These are phyloP conservation scores for Gentiana macrophylla DNA, from an alignment of 257 asterid species.

Conservation along the genomic window DNA sequence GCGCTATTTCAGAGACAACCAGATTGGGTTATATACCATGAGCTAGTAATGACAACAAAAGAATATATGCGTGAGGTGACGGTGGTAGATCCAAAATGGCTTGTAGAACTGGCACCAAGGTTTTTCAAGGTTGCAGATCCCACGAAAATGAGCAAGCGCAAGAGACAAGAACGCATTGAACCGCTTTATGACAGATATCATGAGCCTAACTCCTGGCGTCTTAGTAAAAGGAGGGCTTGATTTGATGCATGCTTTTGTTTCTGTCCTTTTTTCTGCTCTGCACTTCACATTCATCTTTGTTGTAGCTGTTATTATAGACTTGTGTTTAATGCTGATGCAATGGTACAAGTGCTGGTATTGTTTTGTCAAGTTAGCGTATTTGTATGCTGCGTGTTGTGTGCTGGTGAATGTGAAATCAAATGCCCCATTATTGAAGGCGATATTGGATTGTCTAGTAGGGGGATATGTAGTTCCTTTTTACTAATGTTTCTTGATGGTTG, in stretches of 20 bases:
- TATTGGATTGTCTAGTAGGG: no score
- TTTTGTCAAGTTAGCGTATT: no score
- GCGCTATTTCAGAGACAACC: constrained; percentile 91
- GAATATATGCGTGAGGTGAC: constrained; percentile 97
- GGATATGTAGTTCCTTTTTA: no score
- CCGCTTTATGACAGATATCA: constrained; percentile 90
- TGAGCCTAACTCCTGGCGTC: constrained; percentile 94
- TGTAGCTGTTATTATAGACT: neutral
- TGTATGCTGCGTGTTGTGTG: no score
- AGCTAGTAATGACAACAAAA: constrained; percentile 89
- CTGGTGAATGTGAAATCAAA: no score
- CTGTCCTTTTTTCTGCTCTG: neutral
- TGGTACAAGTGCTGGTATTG: neutral
- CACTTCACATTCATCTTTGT: neutral
- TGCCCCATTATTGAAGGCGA: no score
- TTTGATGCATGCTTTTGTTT: neutral
- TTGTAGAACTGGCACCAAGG: constrained; percentile 92
- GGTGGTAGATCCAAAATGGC: constrained; percentile 89
- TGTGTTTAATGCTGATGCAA: neutral
- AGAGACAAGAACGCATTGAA: constrained; percentile 92
- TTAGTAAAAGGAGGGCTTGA: constrained; percentile 89
- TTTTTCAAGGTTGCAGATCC: constrained; percentile 87
- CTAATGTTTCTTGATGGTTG: no score
- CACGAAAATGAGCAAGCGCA: constrained; percentile 91
- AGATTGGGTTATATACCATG: constrained; percentile 95